Conservation (phyloP, 257 asterid species). For the Nicotiana obtusifolia region DNA sequence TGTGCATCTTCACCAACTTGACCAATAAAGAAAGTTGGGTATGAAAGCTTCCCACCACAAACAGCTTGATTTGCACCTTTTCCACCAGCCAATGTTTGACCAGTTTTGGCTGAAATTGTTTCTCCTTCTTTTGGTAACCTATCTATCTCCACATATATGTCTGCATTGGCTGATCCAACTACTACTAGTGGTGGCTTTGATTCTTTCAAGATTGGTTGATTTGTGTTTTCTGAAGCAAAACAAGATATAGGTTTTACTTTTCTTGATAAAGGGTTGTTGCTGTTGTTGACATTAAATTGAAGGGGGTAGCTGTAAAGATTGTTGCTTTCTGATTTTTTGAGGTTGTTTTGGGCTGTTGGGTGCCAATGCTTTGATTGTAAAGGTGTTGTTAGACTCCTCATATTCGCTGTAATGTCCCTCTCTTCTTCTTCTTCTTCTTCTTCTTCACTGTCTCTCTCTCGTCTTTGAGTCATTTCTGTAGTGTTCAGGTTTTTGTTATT, state of each 20-base stretch:
- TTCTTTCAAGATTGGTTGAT: slow-evolving; percentile 14
- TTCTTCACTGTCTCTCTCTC: neutral
- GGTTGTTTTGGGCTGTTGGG: slow-evolving; percentile 14
- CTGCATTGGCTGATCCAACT: slow-evolving; percentile 98
- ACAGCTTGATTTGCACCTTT: slow-evolving; percentile 98
- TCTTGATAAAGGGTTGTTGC: slow-evolving; percentile 13
- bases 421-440: neutral
- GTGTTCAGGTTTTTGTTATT: neutral
- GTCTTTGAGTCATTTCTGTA: neutral
- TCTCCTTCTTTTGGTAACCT: slow-evolving; percentile 82
- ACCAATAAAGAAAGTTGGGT: slow-evolving; percentile 83
- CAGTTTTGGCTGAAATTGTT: slow-evolving; percentile 73
- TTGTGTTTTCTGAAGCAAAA: slow-evolving; percentile 23
- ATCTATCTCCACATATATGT: slow-evolving; percentile 82
- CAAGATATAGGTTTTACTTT: slow-evolving; percentile 39
- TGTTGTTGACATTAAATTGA: slow-evolving; percentile 21
- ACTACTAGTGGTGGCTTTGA: slow-evolving; percentile 60
- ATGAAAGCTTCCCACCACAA: slow-evolving; percentile 58
- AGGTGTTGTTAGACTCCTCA: slow-evolving; percentile 40
- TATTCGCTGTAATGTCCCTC: neutral
- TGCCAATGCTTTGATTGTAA: slow-evolving; percentile 41
- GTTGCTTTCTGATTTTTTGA: slow-evolving; percentile 15
- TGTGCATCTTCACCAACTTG: slow-evolving; percentile 89
- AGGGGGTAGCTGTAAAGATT: slow-evolving; percentile 14
- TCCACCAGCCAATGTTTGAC: slow-evolving; percentile 85